Evolutionary conservation across 2,329 filamentous ascomycete genomes (phyloP).

Genomic region (Metarhizium album): DNA sequence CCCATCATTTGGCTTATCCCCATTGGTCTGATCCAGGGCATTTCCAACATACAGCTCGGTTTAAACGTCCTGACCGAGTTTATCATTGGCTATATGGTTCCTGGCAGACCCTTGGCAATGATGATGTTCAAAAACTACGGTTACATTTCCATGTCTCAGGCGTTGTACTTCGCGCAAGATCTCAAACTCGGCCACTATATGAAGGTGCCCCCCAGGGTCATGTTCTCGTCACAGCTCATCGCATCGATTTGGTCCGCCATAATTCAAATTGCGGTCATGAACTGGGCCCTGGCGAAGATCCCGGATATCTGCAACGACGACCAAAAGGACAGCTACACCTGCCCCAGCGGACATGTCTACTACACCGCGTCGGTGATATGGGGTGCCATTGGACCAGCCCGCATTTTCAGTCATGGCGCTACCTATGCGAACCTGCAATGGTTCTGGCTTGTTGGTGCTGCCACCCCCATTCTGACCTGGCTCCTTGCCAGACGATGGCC

Average conservation of each 20-base stretch:
- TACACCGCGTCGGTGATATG: conserved; percentile 63
- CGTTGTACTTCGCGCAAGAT: conserved; percentile 53
- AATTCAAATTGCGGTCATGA: conserved; percentile 54
- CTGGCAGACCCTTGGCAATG: conserved; percentile 58
- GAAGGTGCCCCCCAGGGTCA: conserved; percentile 50
- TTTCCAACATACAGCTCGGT: conserved; percentile 52
- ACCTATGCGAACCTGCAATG: conserved; percentile 55
- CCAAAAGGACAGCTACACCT: conserved; percentile 46
- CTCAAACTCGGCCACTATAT: conserved; percentile 62
- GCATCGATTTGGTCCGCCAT: conserved; percentile 52
- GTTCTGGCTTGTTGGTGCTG: conserved; percentile 59
- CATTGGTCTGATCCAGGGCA: conserved; percentile 50
- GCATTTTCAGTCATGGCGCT: conserved; percentile 55
- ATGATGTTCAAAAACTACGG: conserved; percentile 73
- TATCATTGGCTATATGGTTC: conserved; percentile 62
- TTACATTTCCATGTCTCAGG: conserved; percentile 57
- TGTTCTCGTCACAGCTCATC: conserved; percentile 49
- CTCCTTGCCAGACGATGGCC: conserved; percentile 50
- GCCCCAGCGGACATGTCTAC: conserved; percentile 43
- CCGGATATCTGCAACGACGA: conserved; percentile 45
- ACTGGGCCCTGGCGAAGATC: conserved; percentile 54
- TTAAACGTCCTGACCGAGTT: conserved; percentile 66
- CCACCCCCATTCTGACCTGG: conserved; percentile 54
- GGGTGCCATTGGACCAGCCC: conserved; percentile 60
- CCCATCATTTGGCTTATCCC: conserved; percentile 49